phyloP scores from a whole-genome alignment of 345 rosid species.

The Trapa incisa region DNA sequence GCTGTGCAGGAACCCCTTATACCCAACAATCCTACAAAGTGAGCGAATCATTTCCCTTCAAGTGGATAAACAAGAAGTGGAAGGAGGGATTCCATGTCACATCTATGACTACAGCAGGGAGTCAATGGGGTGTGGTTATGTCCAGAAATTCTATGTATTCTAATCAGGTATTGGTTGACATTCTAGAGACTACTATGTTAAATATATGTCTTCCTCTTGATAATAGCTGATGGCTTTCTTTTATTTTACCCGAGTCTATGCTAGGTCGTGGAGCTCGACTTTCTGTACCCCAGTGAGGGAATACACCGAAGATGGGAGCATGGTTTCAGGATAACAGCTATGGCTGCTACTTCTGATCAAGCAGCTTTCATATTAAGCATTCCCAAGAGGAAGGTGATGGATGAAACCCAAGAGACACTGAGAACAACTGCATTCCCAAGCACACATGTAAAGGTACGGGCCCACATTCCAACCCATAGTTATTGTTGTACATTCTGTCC shows the following conservation, averaged over 20 bases:
- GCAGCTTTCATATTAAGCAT: conserved; percentile 82
- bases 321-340: conserved; percentile 83
- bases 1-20: conserved; percentile 67
- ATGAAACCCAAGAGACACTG: conserved; percentile 93
- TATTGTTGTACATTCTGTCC: background rate
- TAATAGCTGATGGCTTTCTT: conserved; percentile 6
- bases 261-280: conserved; percentile 95
- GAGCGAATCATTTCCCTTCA: conserved; percentile 91
- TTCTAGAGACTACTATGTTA: background rate
- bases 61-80: conserved; percentile 98
- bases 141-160: conserved; percentile 84
- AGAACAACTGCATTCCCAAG: conserved; percentile 96
- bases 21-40: conserved; percentile 98
- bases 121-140: conserved; percentile 95
- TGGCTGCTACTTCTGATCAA: conserved; percentile 91
- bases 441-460: conserved; percentile 77
- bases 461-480: background rate
- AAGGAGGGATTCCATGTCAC: conserved; percentile 98
- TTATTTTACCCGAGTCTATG: background rate
- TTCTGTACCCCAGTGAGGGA: conserved; percentile 91
- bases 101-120: conserved; percentile 90
- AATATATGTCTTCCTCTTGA: background rate
- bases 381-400: conserved; percentile 70
- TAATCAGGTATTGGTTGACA: conserved; percentile 44
- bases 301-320: conserved; percentile 86